Conservation (phyloP, 2,329 filamentous ascomycete species). For the Xylaria sp. region DNA sequence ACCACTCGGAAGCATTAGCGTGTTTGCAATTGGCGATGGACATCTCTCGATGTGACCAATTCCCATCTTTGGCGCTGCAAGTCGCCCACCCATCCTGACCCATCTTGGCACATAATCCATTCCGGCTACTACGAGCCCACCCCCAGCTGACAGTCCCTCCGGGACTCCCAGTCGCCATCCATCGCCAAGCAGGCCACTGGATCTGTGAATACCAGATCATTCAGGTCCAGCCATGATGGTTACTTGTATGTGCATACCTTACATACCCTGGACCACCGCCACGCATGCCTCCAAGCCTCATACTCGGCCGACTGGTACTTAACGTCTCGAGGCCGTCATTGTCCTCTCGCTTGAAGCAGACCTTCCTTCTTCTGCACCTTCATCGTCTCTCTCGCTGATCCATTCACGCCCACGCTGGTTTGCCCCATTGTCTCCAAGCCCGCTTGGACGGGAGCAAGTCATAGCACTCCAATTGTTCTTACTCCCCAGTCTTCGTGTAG, state of each 20-base stretch:
- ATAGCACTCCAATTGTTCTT: constrained; percentile 2
- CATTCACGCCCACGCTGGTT: constrained; percentile 12
- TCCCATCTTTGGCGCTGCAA: constrained; percentile 8
- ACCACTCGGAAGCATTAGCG: constrained; percentile 19
- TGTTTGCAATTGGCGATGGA: constrained; percentile 13
- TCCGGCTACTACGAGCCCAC: background rate
- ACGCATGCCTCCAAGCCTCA: constrained; percentile 32
- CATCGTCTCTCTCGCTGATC: constrained; percentile 6
- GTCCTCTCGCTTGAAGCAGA: constrained; percentile 12
- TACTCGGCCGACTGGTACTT: constrained; percentile 31
- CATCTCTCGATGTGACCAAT: constrained; percentile 10
- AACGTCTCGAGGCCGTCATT: constrained; percentile 15
- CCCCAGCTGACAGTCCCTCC: constrained; percentile 15
- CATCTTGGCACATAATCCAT: background rate
- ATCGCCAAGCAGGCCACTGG: constrained; percentile 20
- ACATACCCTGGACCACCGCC: constrained; percentile 27
- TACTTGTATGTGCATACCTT: constrained; percentile 14
- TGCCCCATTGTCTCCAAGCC: constrained; percentile 7
- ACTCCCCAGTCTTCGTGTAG: constrained; percentile 5
- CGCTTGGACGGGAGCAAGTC: constrained; percentile 6
- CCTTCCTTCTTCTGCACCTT: constrained; percentile 11
- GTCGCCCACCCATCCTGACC: constrained; percentile 10
- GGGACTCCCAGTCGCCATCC: constrained; percentile 2
- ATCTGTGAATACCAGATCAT: constrained; percentile 24
- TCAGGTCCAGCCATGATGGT: constrained; percentile 23